Evolutionary conservation across 768 basidiomycete genomes (phyloP).

Genomic region (Daedalea quercina): DNA sequence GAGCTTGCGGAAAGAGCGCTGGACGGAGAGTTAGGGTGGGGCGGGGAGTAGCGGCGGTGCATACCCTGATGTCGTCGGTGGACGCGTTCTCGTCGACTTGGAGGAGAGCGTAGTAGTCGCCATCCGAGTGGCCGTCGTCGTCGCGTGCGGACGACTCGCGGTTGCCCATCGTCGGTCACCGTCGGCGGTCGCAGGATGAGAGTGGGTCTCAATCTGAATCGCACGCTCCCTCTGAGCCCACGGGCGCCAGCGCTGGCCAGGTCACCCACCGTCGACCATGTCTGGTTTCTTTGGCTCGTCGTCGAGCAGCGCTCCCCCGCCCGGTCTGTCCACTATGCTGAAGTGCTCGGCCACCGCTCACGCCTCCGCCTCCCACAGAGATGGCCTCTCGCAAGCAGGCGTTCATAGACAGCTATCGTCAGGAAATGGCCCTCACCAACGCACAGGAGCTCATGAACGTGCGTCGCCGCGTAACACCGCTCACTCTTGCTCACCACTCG

Average conservation of each 20-base stretch:
- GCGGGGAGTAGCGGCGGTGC: constrained; percentile 8
- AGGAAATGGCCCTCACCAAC: constrained; percentile 65
- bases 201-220: neutral
- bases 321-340: neutral
- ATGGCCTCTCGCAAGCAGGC: constrained; percentile 32
- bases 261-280: neutral
- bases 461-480: constrained; percentile 14
- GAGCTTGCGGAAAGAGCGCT: constrained; percentile 80
- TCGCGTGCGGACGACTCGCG: constrained; percentile 47
- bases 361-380: constrained; percentile 28
- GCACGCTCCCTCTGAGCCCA: no score
- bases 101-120: constrained; percentile 80
- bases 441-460: constrained; percentile 82
- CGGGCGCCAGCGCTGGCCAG: no score
- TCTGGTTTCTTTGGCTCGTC: constrained; percentile 7
- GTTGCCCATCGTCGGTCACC: constrained; percentile 50
- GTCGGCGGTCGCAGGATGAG: neutral
- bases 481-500: neutral
- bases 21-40: neutral
- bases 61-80: constrained; percentile 83
- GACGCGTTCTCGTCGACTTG: constrained; percentile 79
- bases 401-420: constrained; percentile 56
- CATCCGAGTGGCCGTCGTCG: constrained; percentile 19
- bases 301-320: constrained; percentile 8
- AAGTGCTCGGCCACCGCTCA: neutral